Percentiles rank a stretch among this genome's conserved stretches.
phyloP scores from a whole-genome alignment of 192 early-diverging fungal genomes.

The Dispira parvispora region DNA sequence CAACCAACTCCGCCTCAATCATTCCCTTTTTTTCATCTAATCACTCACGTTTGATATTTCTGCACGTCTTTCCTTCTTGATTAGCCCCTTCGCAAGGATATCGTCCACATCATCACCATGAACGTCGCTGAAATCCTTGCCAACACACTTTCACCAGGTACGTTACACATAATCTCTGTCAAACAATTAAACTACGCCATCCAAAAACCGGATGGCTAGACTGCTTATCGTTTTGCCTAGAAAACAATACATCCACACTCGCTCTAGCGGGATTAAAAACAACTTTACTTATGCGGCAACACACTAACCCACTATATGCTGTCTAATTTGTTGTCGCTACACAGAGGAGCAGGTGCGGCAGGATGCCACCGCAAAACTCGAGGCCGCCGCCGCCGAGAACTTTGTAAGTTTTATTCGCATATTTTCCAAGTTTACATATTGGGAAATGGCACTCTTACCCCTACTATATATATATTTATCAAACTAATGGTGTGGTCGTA shows the following conservation, averaged over 20 bases:
- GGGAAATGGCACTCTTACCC: no score
- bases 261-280: no score
- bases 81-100: not conserved
- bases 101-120: conserved; percentile 19
- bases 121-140: conserved; percentile 57
- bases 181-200: no score
- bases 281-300: conserved; percentile 1
- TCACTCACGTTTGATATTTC: no score
- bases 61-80: no score
- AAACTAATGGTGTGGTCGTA: no score
- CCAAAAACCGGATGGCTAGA: no score
- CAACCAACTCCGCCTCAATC: no score
- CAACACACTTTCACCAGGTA: conserved; percentile 63
- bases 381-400: conserved; percentile 53
- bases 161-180: not conserved
- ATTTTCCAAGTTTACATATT: not conserved
- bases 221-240: no score
- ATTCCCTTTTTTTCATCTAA: no score
- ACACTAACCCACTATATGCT: not conserved
- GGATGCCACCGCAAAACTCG: conserved; percentile 60
- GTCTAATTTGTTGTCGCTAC: conserved; percentile 6
- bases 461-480: no score
- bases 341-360: conserved; percentile 61
- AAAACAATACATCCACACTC: no score
- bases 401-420: conserved; percentile 50